These are phyloP conservation scores for Chrysochromulina parva DNA, from an alignment of 78 protist species.

Conservation along the genomic window DNA sequence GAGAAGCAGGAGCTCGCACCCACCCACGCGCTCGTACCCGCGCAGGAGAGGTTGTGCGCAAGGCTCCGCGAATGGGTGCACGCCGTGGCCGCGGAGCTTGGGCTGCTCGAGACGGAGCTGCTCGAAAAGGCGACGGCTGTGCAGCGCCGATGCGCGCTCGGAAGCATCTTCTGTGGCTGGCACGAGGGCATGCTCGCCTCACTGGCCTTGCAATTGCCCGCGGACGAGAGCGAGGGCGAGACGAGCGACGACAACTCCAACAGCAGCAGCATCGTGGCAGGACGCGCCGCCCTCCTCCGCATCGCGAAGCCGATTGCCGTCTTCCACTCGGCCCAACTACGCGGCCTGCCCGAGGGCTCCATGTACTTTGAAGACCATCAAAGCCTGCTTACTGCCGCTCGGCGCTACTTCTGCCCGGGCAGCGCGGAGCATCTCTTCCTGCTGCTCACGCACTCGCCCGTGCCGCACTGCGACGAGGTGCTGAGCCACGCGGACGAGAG, in stretches of 20 bases:
- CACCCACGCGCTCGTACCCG: not conserved
- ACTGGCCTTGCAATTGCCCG: not conserved
- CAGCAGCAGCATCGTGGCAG: not conserved
- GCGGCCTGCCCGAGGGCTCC: not conserved
- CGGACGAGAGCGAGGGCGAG: not conserved
- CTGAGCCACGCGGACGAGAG: not conserved
- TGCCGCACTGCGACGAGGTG: not conserved
- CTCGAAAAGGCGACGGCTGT: too few species aligned
- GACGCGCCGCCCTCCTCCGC: not conserved
- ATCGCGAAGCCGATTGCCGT: not conserved
- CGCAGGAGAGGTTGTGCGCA: not conserved
- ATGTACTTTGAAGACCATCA: not conserved
- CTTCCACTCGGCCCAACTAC: not conserved
- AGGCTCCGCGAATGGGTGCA: not conserved
- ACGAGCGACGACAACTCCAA: not conserved
- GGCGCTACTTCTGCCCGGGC: too few species aligned
- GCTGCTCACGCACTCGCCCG: not conserved
- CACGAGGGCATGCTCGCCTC: not conserved
- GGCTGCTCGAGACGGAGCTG: not conserved
- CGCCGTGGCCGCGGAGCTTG: not conserved
- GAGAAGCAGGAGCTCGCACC: slow-evolving; percentile 57
- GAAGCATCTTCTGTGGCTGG: not conserved
- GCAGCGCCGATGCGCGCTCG: not conserved
- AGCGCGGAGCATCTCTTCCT: not conserved
- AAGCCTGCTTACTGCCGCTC: not conserved